phyloP scores from a whole-genome alignment of 805 yeast genomes.

The Sugiyamaella floridensis region DNA sequence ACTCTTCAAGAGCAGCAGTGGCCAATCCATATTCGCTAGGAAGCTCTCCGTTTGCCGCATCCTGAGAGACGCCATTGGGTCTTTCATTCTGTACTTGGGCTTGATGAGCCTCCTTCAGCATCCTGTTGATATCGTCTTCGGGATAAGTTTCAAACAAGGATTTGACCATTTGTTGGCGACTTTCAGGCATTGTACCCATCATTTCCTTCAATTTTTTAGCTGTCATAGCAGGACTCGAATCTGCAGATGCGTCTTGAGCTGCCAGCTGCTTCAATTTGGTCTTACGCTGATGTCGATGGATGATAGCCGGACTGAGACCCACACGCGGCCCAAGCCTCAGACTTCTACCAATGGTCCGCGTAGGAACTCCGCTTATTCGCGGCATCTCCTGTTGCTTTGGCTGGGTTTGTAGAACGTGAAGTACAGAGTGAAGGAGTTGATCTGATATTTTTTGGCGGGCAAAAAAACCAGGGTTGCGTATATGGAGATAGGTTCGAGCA shows the following conservation, averaged over 20 bases:
- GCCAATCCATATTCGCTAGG: background rate
- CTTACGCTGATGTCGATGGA: background rate
- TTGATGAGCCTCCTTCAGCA: background rate
- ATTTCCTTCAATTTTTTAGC: background rate
- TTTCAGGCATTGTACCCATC: background rate
- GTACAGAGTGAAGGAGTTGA: background rate
- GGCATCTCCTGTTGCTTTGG: background rate
- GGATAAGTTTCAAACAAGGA: conserved; percentile 3
- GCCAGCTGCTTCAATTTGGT: background rate
- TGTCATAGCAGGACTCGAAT: background rate
- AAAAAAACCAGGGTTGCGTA: background rate
- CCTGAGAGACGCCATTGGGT: background rate
- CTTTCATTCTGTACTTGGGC: background rate
- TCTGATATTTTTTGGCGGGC: background rate
- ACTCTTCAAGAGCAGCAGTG: background rate
- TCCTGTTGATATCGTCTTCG: background rate
- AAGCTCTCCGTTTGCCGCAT: background rate
- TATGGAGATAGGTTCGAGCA: background rate
- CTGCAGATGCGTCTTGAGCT: background rate
- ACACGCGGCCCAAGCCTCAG: background rate
- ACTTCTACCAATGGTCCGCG: background rate
- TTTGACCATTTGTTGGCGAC: background rate
- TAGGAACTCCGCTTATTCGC: background rate
- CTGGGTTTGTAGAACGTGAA: no score
- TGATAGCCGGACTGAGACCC: background rate